A percentile compares a stretch with the other conserved stretches of the same genome.
phyloP scores from a whole-genome alignment of 441 rosid species.

The Adansonia gregorii region DNA sequence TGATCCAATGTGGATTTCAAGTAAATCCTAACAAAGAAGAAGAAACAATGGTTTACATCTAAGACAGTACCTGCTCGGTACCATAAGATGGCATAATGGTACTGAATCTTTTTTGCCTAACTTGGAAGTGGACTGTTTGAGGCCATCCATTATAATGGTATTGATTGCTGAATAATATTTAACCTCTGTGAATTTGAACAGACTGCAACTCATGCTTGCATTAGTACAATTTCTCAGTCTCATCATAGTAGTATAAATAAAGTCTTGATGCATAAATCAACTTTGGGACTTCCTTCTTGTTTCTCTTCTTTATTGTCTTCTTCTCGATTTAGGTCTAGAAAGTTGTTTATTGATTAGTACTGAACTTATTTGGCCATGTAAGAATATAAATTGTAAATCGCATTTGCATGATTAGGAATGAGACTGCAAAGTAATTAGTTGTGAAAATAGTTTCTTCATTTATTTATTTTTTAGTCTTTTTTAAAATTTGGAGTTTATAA shows the following conservation, averaged over 20 bases:
- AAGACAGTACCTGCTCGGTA: not conserved
- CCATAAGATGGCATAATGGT: not conserved
- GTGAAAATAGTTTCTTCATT: not conserved
- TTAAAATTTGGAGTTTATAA: no score
- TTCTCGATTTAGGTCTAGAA: not conserved
- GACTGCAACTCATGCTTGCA: not conserved
- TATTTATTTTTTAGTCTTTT: no score
- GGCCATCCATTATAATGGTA: not conserved
- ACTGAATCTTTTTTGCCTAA: not conserved
- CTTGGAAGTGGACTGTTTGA: constrained; percentile 7
- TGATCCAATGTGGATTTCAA: no score
- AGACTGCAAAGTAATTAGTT: not conserved
- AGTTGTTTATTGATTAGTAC: not conserved
- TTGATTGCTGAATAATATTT: not conserved
- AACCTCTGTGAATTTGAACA: not conserved
- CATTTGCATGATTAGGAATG: not conserved
- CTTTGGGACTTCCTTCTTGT: not conserved
- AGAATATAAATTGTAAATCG: not conserved
- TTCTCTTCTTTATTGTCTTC: not conserved
- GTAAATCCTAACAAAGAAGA: not conserved
- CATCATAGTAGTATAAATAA: not conserved
- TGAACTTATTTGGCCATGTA: not conserved
- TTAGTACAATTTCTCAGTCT: not conserved
- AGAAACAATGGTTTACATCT: not conserved
- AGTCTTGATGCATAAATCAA: not conserved